Evolutionary conservation across 805 yeast species (phyloP), one percentile per base, ranked within the genome.

Genomic region (Clavispora asparagi): DNA sequence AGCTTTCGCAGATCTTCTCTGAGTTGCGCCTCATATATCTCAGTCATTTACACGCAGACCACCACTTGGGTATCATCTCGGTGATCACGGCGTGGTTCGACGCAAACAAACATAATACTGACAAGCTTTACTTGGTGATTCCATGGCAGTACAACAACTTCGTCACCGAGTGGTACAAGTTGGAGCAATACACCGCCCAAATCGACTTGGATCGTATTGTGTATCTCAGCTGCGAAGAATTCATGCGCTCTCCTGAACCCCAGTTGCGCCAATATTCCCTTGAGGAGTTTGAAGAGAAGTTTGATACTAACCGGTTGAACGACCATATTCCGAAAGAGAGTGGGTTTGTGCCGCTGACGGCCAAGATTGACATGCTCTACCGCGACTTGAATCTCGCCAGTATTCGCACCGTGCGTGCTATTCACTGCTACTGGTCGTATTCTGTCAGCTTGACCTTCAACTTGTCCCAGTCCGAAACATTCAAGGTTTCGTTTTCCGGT

Each of bases 41-140:
- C 44, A 85, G 95, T 55, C 99, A 94, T 70, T 71, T 92, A 56
- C 99, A 94, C 65, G 99, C 98, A 0, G 99, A 94, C 62, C 99
- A 94, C 62, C 97, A 92, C 63, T 68, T 94, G 37, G 99, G 99
- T 0, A 72, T 87, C 6, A 67, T 85, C 8, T 77, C 88, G 6
- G 63, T 94, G 4, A 71, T 94, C 26, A 71, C 73, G 33, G 81
- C 79, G 52, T 91, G 97, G 95, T 71, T 77, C 47, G 59, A 64
- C 29, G 61, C 67, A 12, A 71, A 77, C 48, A 39, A 40, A 7
- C 51, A 64, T 12, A 56, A 65, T 5, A 46, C 57, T 14, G 60
- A 57, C 32, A 67, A 62, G 17, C 65, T 92, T 10, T 79, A 75
- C 51, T 59, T 92, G 26, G 73, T 90, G 1, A 74, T 83, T 0